phyloP scores from a whole-genome alignment of 169 alveolate species.

The Eimeria nieschulzi region DNA sequence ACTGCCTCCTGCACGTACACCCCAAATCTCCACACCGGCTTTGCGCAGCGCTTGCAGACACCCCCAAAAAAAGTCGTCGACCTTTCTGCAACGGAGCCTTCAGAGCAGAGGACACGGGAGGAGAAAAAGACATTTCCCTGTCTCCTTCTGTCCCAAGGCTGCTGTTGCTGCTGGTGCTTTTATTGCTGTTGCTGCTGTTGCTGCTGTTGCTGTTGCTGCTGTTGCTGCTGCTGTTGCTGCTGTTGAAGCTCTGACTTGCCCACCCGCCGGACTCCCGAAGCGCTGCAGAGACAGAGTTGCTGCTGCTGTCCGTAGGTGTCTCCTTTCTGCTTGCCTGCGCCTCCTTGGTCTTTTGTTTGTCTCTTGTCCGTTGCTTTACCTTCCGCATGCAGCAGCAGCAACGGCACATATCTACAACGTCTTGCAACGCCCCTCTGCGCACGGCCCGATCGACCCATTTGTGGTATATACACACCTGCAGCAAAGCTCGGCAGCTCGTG shows the following conservation, averaged over 20 bases:
- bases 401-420: background rate
- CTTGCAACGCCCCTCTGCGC: conserved; percentile 24
- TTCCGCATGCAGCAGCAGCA: conserved; percentile 34
- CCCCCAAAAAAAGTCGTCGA: too few relatives aligned
- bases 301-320: background rate
- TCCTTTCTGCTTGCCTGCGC: too few relatives aligned
- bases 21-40: background rate
- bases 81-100: background rate
- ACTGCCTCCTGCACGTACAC: background rate
- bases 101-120: background rate
- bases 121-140: background rate
- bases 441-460: conserved; percentile 26
- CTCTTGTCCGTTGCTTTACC: background rate
- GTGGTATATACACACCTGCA: conserved; percentile 18
- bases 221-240: conserved; percentile 28
- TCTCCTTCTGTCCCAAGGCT: background rate
- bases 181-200: background rate
- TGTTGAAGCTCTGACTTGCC: background rate
- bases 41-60: background rate
- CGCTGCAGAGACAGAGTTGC: background rate
- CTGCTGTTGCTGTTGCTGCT: conserved; percentile 2
- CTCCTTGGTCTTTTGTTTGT: background rate
- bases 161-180: background rate
- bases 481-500: conserved; percentile 18
- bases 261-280: background rate